These are phyloP conservation scores for Camptophora hylomeconis DNA, from an alignment of 2,329 filamentous ascomycete species.

Conservation along the genomic window DNA sequence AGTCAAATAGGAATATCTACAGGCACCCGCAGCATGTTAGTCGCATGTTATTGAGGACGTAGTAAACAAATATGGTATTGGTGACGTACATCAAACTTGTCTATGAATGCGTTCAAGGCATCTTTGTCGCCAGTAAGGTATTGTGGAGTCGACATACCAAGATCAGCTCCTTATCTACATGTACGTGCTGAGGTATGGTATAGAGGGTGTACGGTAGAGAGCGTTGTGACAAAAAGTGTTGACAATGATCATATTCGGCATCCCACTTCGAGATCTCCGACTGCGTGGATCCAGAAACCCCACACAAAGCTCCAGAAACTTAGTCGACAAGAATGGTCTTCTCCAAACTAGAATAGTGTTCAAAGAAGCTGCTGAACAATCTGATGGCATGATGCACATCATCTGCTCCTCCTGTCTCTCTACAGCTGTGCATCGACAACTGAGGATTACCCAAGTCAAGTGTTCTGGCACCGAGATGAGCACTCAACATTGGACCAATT, in stretches of 20 bases:
- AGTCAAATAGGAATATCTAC: slow-evolving; percentile 88
- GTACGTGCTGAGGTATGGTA: no score
- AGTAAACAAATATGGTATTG: not conserved
- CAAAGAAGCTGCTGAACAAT: slow-evolving; percentile 78
- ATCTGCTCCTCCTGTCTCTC: slow-evolving; percentile 77
- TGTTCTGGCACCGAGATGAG: slow-evolving; percentile 73
- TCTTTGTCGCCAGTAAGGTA: slow-evolving; percentile 68
- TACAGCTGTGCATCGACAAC: slow-evolving; percentile 91
- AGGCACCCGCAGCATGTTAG: slow-evolving; percentile 5
- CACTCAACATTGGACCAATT: slow-evolving; percentile 92
- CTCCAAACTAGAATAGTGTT: slow-evolving; percentile 71
- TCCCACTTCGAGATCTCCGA: no score
- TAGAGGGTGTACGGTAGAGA: no score
- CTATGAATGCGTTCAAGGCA: slow-evolving; percentile 70
- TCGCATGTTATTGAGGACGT: not conserved
- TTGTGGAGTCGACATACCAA: slow-evolving; percentile 24
- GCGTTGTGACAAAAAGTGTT: no score
- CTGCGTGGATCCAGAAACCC: no score
- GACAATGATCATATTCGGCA: no score
- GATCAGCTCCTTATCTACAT: not conserved
- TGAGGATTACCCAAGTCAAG: slow-evolving; percentile 90
- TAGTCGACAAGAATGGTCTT: slow-evolving; percentile 73
- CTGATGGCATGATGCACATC: slow-evolving; percentile 79
- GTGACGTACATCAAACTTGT: slow-evolving; percentile 72
- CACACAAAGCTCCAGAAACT: slow-evolving; percentile 1